Conservation (phyloP, 805 yeast genomes). For the Schwanniomyces pseudopolymorphus region DNA sequence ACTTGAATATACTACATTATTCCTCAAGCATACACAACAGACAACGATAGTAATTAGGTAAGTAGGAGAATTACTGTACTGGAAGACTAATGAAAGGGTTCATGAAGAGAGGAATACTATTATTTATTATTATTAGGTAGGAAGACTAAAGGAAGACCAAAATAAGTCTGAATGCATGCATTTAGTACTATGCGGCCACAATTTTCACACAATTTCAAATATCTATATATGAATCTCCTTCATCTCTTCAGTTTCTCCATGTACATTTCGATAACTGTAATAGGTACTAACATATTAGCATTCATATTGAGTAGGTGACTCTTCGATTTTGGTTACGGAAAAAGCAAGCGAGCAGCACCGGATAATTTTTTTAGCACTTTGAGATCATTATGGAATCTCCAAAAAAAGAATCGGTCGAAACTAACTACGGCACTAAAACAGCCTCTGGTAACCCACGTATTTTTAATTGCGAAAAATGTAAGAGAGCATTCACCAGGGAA, state of each 20-base stretch:
- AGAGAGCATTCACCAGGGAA: conserved; percentile 47
- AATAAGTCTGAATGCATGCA: no score
- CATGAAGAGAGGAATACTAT: no score
- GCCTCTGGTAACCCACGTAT: conserved; percentile 45
- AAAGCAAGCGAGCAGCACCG: background rate
- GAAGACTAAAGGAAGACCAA: no score
- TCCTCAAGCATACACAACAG: background rate
- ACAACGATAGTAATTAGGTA: background rate
- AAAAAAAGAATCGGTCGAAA: conserved; percentile 2
- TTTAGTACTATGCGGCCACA: no score
- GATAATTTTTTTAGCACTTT: background rate
- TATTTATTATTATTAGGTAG: no score
- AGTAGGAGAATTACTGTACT: background rate
- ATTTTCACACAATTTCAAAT: no score
- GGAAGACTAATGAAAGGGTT: background rate
- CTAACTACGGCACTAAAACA: conserved; percentile 41
- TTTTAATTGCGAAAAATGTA: conserved; percentile 39
- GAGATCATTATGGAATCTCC: background rate
- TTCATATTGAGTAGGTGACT: background rate
- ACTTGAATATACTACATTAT: background rate
- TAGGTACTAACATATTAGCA: background rate
- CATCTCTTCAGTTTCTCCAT: background rate
- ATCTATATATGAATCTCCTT: background rate
- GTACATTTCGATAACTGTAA: background rate
- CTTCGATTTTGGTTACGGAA: background rate